Conservation (phyloP, 768 basidiomycete genomes). For the Clitopilus passeckerianus region DNA sequence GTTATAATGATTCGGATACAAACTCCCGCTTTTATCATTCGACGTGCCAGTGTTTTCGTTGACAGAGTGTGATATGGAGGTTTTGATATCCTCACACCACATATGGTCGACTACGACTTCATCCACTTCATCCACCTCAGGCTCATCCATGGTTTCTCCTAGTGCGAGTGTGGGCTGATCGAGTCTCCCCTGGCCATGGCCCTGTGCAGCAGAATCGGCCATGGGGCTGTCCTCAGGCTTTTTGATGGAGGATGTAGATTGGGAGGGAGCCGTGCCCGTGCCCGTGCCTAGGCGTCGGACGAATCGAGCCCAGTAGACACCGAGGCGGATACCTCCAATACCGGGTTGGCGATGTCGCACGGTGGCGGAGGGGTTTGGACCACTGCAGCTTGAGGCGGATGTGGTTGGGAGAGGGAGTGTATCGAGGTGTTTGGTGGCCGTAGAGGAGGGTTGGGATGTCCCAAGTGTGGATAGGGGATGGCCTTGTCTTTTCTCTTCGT, state of each 20-base stretch:
- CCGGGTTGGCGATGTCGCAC: background rate
- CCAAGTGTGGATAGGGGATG: too few species aligned
- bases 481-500: too few species aligned
- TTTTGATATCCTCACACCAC: constrained; percentile 33
- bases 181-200: too few species aligned
- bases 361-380: background rate
- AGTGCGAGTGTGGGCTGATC: background rate
- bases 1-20: too few species aligned
- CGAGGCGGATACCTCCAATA: background rate
- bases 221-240: too few species aligned
- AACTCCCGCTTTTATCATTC: background rate
- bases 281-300: background rate
- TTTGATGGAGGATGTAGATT: background rate
- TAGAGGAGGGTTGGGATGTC: too few species aligned
- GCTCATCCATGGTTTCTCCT: constrained; percentile 2
- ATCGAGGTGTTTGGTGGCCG: too few species aligned
- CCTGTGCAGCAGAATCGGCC: too few species aligned
- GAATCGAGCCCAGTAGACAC: background rate
- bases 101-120: constrained; percentile 59
- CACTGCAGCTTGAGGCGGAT: too few species aligned
- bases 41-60: constrained; percentile 1
- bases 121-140: constrained; percentile 42
- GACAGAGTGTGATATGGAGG: constrained; percentile 27
- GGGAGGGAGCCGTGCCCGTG: background rate
- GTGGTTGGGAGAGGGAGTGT: too few species aligned